Evolutionary conservation across 306 rosid species (phyloP).

Genomic region (Rubus idaeus): DNA sequence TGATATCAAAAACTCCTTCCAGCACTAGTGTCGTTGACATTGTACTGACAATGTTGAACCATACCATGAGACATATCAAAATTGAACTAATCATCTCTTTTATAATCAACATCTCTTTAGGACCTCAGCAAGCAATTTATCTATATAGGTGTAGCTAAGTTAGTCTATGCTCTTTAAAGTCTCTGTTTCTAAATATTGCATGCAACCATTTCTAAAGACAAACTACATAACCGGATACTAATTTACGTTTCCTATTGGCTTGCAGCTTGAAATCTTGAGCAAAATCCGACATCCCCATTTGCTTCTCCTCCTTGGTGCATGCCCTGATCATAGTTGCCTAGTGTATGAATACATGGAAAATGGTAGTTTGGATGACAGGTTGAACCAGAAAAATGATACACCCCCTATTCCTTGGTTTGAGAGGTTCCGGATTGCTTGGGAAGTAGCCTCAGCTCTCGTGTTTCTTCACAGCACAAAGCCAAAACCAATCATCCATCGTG

Average conservation of each 20-base stretch:
- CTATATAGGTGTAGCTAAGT: not conserved
- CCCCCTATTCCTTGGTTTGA: slow-evolving; percentile 87
- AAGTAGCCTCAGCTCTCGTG: slow-evolving; percentile 84
- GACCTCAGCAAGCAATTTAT: not conserved
- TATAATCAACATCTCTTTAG: not conserved
- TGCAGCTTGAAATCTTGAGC: slow-evolving; percentile 85
- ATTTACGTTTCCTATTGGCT: slow-evolving; percentile 27
- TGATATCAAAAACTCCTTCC: not conserved
- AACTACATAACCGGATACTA: slow-evolving; percentile 15
- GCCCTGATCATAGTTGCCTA: slow-evolving; percentile 76
- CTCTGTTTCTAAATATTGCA: not conserved
- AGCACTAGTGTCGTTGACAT: not conserved
- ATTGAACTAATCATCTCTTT: not conserved
- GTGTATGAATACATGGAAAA: slow-evolving; percentile 93
- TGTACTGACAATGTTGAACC: not conserved
- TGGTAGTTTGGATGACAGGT: slow-evolving; percentile 87
- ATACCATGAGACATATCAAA: not conserved
- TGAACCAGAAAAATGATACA: slow-evolving; percentile 51
- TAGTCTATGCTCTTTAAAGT: not conserved
- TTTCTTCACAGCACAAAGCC: slow-evolving; percentile 93
- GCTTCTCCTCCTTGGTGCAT: slow-evolving; percentile 93
- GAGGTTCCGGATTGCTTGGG: slow-evolving; percentile 91
- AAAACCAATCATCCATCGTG: slow-evolving; percentile 89
- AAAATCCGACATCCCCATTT: slow-evolving; percentile 86
- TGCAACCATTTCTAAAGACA: slow-evolving; percentile 4